These are phyloP conservation scores for Rhodotorula graminis DNA, from an alignment of 768 basidiomycete genomes.

Conservation along the genomic window DNA sequence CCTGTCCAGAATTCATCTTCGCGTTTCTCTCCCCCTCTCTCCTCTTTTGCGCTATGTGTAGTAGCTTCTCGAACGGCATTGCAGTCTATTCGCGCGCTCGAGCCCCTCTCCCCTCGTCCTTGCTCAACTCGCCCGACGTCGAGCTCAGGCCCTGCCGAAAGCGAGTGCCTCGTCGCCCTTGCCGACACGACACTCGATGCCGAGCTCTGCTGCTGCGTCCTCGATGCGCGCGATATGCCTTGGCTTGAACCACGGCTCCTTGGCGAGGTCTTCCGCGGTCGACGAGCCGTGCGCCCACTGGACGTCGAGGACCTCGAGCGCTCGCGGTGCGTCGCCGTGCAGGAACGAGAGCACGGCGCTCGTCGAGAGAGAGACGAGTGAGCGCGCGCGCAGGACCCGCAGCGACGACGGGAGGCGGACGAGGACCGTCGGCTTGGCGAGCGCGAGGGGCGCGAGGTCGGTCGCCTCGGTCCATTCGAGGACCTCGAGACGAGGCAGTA, in stretches of 20 bases:
- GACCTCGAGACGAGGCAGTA: neutral
- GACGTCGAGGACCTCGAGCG: constrained; percentile 2
- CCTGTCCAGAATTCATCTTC: too few relatives aligned
- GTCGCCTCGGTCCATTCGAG: constrained; percentile 16
- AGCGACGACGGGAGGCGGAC: neutral
- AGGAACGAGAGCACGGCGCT: constrained; percentile 5
- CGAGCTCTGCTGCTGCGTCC: neutral
- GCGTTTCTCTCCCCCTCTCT: too few relatives aligned
- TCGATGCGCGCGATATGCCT: constrained; percentile 5
- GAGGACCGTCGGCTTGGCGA: neutral
- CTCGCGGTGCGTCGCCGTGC: neutral
- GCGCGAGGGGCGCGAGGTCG: neutral
- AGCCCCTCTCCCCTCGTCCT: too few relatives aligned
- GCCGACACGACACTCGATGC: neutral
- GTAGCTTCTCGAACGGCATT: too few relatives aligned
- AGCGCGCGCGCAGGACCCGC: neutral
- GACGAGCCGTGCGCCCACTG: neutral
- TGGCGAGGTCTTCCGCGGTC: neutral
- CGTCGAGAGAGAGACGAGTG: constrained; percentile 24
- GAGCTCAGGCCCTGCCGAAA: neutral
- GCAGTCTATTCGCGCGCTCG: too few relatives aligned
- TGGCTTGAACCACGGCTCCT: constrained; percentile 11
- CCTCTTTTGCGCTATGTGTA: neutral
- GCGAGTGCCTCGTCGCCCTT: constrained; percentile 4
- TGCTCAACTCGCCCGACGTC: neutral